phyloP scores from a whole-genome alignment of 148 eudicot species.

The Fagopyrum homotropicum region DNA sequence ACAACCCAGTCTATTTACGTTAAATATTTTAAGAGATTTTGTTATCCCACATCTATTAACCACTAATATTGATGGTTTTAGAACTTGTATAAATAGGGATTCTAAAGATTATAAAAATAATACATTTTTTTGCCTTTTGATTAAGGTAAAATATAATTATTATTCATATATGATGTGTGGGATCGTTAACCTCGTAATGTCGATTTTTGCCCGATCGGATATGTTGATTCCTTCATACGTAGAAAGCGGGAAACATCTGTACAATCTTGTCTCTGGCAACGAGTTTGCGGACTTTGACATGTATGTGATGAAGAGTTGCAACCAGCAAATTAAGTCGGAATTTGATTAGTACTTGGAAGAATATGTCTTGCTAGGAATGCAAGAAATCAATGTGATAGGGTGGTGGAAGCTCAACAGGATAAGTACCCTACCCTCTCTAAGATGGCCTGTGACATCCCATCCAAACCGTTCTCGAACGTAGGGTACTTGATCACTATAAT shows the following conservation, averaged over 20 bases:
- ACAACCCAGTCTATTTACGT: too few species aligned
- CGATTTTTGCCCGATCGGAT: too few species aligned
- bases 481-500: too few species aligned
- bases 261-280: conserved; percentile 20
- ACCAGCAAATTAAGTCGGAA: conserved; percentile 74
- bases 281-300: conserved; percentile 78
- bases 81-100: too few species aligned
- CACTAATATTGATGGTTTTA: too few species aligned
- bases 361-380: conserved; percentile 73
- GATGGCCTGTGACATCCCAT: conserved; percentile 84
- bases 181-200: too few species aligned
- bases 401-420: conserved; percentile 91
- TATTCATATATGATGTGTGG: too few species aligned
- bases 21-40: too few species aligned
- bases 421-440: conserved; percentile 93
- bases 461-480: conserved; percentile 49
- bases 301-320: conserved; percentile 75
- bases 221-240: conserved; percentile 16
- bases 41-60: too few species aligned
- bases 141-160: too few species aligned
- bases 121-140: too few species aligned
- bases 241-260: conserved; percentile 28
- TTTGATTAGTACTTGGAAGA: conserved; percentile 90
- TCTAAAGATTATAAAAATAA: too few species aligned
- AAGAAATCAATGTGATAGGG: conserved; percentile 81